phyloP scores from a whole-genome alignment of 2,329 filamentous ascomycete species.

The Beauveria brongniartii region DNA sequence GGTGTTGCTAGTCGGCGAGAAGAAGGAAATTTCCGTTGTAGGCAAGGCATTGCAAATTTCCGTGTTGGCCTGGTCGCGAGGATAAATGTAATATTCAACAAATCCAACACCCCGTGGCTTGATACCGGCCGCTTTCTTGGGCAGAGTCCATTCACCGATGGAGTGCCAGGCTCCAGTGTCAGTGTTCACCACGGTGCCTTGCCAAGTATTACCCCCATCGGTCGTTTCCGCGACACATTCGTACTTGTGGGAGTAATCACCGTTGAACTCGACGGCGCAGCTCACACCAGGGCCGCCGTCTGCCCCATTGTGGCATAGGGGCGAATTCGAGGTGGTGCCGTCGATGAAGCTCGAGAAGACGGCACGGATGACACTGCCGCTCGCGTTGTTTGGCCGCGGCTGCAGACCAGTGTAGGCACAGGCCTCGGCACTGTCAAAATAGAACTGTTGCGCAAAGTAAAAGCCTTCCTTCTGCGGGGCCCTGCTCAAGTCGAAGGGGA shows the following conservation, averaged over 20 bases:
- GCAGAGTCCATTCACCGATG: slow-evolving; percentile 18
- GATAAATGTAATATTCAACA: slow-evolving; percentile 18
- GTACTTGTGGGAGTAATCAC: slow-evolving; percentile 16
- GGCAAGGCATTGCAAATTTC: slow-evolving; percentile 13
- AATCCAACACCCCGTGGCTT: slow-evolving; percentile 15
- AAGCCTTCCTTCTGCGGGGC: slow-evolving; percentile 15
- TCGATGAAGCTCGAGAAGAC: slow-evolving; percentile 18
- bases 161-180: slow-evolving; percentile 5
- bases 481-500: slow-evolving; percentile 16
- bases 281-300: slow-evolving; percentile 20
- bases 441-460: slow-evolving; percentile 20
- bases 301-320: slow-evolving; percentile 18
- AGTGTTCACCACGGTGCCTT: slow-evolving; percentile 16
- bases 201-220: slow-evolving; percentile 16
- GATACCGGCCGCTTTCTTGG: slow-evolving; percentile 14
- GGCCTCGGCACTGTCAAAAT: slow-evolving; percentile 1
- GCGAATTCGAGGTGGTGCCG: slow-evolving; percentile 13
- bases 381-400: slow-evolving; percentile 12
- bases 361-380: slow-evolving; percentile 14
- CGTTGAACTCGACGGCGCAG: slow-evolving; percentile 15
- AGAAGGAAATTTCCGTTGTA: slow-evolving; percentile 12
- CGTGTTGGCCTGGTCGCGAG: neutral
- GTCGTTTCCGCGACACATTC: slow-evolving; percentile 15
- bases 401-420: slow-evolving; percentile 18
- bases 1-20: slow-evolving; percentile 12